phyloP scores from a whole-genome alignment of 1,284 basidiomycete species.

The Ceratobasidium sp. region DNA sequence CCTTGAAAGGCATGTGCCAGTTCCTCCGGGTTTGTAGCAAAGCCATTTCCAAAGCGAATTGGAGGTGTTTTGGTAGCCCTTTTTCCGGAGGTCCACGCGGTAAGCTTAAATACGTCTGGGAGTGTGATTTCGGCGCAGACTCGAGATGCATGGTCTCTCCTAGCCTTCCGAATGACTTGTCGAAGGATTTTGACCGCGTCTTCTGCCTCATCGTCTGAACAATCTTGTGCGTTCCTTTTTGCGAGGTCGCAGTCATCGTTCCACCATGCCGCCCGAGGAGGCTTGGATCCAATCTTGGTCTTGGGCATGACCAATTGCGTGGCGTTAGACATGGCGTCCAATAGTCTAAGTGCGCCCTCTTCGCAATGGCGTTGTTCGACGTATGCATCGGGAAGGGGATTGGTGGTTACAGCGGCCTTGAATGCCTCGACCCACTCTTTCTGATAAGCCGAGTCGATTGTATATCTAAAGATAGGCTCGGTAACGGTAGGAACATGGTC shows the following conservation, averaged over 20 bases:
- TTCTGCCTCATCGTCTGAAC: too few species aligned
- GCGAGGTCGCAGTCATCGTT: neutral
- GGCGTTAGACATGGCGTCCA: neutral
- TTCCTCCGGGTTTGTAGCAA: neutral
- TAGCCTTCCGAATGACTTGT: neutral
- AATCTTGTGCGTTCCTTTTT: too few species aligned
- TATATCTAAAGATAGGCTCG: neutral
- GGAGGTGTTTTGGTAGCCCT: neutral
- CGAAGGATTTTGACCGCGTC: too few species aligned
- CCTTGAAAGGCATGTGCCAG: neutral
- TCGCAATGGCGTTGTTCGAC: neutral
- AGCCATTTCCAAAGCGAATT: neutral
- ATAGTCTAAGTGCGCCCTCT: neutral
- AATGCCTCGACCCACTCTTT: neutral
- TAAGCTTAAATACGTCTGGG: neutral
- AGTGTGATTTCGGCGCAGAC: neutral
- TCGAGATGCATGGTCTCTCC: neutral
- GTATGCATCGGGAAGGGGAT: neutral
- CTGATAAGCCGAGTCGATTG: too few species aligned
- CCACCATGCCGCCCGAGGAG: slow-evolving; percentile 2
- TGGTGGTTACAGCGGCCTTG: neutral
- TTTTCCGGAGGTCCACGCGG: neutral
- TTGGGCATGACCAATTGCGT: neutral
- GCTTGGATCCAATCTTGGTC: neutral
- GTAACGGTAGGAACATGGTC: neutral